Conservation (phyloP, 2,329 filamentous ascomycete genomes). For the Botryosphaeria dothidea region DNA sequence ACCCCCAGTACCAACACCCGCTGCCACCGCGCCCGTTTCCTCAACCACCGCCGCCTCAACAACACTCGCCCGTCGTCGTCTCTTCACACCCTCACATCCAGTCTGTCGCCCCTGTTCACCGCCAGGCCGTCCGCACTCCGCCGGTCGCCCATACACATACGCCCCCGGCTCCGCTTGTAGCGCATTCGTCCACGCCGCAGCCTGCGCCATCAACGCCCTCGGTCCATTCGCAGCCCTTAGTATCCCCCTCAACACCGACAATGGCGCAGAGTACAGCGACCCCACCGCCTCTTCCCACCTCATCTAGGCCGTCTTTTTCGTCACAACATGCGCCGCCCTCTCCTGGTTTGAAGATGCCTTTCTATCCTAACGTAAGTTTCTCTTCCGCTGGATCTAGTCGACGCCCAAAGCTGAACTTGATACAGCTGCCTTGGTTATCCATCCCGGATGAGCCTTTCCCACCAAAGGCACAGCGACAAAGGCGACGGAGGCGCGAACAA, state of each 20-base stretch:
- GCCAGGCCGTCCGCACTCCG: conserved; percentile 37
- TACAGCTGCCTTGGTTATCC: conserved; percentile 62
- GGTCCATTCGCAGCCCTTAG: conserved; percentile 34
- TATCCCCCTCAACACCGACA: conserved; percentile 35
- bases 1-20: conserved; percentile 42
- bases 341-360: conserved; percentile 43
- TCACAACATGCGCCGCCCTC: conserved; percentile 25
- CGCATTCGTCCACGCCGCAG: conserved; percentile 20
- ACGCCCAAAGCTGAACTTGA: neutral
- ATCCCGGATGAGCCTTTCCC: conserved; percentile 57
- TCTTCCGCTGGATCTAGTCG: neutral
- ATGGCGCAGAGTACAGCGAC: conserved; percentile 32
- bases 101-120: conserved; percentile 51
- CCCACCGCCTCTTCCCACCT: conserved; percentile 29
- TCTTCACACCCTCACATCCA: conserved; percentile 47
- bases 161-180: conserved; percentile 24
- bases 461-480: conserved; percentile 46
- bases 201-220: conserved; percentile 36
- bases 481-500: conserved; percentile 46
- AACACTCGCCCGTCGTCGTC: conserved; percentile 47
- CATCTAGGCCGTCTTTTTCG: conserved; percentile 25
- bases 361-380: conserved; percentile 49
- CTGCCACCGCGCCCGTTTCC: conserved; percentile 37
- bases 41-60: conserved; percentile 27
- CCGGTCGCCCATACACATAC: conserved; percentile 34